Conservation (phyloP, 768 basidiomycete genomes). For the Suillus clintonianus region DNA sequence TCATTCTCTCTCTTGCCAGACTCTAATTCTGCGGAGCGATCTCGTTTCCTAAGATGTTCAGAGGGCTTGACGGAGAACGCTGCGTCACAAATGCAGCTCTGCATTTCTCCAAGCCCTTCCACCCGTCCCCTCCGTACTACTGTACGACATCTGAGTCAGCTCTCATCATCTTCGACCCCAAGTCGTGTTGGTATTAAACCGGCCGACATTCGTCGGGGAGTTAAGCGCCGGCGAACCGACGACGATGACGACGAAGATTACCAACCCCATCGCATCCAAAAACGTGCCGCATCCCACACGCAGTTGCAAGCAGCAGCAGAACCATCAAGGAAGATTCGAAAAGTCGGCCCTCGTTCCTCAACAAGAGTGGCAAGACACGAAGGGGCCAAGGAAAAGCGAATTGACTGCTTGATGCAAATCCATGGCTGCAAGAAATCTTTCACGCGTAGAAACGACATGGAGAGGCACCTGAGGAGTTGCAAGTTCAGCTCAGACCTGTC, state of each 20-base stretch:
- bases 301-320: too few species aligned
- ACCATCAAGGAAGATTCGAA: not conserved
- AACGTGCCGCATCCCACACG: not conserved
- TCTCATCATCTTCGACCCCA: not conserved
- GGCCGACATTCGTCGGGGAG: not conserved
- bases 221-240: not conserved
- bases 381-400: not conserved
- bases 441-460: slow-evolving; percentile 7
- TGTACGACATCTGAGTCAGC: not conserved
- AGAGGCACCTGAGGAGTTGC: slow-evolving; percentile 3
- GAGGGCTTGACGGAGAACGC: not conserved
- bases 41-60: not conserved
- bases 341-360: not conserved
- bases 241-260: not conserved
- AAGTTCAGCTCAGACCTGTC: not conserved
- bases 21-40: not conserved
- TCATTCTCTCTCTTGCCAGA: not conserved
- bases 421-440: slow-evolving; percentile 1
- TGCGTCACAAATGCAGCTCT: not conserved
- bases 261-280: not conserved
- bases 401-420: not conserved
- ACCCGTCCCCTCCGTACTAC: not conserved
- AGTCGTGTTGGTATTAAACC: not conserved
- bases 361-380: not conserved
- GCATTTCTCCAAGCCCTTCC: not conserved